Base-by-base conservation (phyloP, 257 asterid species). In the Thymus mandschuricus region DNA sequence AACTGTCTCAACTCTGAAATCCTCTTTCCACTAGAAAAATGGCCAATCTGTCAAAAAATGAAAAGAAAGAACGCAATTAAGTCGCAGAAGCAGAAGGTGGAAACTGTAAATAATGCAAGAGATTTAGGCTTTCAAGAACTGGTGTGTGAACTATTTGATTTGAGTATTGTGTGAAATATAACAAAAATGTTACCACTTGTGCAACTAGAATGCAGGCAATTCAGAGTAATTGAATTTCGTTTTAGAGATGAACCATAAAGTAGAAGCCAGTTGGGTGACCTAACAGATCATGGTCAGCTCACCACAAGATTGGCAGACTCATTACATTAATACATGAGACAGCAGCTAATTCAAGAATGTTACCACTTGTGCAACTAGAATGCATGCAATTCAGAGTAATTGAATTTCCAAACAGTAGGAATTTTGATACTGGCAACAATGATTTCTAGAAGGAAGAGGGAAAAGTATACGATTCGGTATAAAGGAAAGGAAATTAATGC, bases 201-300 rank as follows among this genome's bases (percentile, higher is more conserved):
- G n/a, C n/a, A n/a, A n/a, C n/a, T n/a, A n/a, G n/a, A n/a, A n/a
- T n/a, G n/a, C n/a, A n/a, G n/a, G n/a, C n/a, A n/a, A n/a, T n/a
- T n/a, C n/a, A n/a, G n/a, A n/a, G n/a, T n/a, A n/a, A n/a, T n/a
- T n/a, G n/a, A n/a, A n/a, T 0, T 33, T 3, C 0, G 13, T 34
- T 66, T 38, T 10, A 60, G 21, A 10, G 15, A 30, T 31, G 43
- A 59, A n/a, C 5, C 38, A 45, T 27, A 11, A 71, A 2, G 51
- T 11, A 48, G 27, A 60, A 35, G 54, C 30, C 21, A 30, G 6
- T 33, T 2, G 33, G 27, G 62, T 68, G 57, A 46, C 45, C 68
- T 66, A 45, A 65, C 69, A 61, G 58, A 31, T 51, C 60, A 28
- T 28, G 64, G 51, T 35, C 62, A 71, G 51, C 45, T 51, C 49